A percentile compares a stretch with the other conserved stretches of the same genome.
These are phyloP conservation scores for Myrmaecium sp. DNA, from an alignment of 2,329 filamentous ascomycete species.

Conservation along the genomic window DNA sequence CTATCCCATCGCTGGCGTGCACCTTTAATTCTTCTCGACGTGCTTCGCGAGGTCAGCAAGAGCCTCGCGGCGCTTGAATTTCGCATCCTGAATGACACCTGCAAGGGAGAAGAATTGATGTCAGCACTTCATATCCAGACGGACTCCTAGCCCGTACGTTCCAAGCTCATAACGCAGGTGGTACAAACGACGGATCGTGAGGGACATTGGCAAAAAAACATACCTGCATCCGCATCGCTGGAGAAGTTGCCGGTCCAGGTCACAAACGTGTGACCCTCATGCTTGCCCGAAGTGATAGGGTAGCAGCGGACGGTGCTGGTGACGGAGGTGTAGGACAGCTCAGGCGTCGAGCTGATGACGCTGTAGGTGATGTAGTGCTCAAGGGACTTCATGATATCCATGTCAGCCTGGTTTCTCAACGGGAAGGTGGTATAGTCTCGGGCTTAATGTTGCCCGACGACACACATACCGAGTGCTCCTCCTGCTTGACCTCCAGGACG, in stretches of 20 bases:
- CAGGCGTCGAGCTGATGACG: constrained; percentile 48
- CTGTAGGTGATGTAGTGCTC: constrained; percentile 63
- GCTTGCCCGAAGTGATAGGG: constrained; percentile 47
- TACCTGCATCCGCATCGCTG: constrained; percentile 52
- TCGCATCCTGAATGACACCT: constrained; percentile 59
- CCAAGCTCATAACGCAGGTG: too few relatives aligned
- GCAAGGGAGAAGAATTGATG: constrained; percentile 2
- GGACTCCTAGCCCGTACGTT: too few relatives aligned
- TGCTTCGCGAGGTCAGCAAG: constrained; percentile 46
- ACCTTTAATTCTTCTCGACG: constrained; percentile 21
- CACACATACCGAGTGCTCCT: constrained; percentile 49
- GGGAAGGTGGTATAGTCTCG: constrained; percentile 1
- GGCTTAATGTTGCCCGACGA: too few relatives aligned
- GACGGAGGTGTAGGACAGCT: constrained; percentile 48
- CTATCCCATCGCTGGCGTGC: too few relatives aligned
- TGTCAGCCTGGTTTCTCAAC: constrained; percentile 3
- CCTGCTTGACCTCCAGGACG: constrained; percentile 55
- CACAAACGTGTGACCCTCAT: constrained; percentile 48
- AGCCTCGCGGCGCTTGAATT: constrained; percentile 60
- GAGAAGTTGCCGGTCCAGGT: constrained; percentile 56
- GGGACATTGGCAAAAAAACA: too few relatives aligned
- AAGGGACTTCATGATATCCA: constrained; percentile 33
- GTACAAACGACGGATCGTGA: too few relatives aligned
- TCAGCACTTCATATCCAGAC: constrained; percentile 3
- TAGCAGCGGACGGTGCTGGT: constrained; percentile 50